Percentiles rank a stretch among this genome's conserved stretches.
Conservation (phyloP, 148 eudicot species). For the Tetragonia tetragonoides region DNA sequence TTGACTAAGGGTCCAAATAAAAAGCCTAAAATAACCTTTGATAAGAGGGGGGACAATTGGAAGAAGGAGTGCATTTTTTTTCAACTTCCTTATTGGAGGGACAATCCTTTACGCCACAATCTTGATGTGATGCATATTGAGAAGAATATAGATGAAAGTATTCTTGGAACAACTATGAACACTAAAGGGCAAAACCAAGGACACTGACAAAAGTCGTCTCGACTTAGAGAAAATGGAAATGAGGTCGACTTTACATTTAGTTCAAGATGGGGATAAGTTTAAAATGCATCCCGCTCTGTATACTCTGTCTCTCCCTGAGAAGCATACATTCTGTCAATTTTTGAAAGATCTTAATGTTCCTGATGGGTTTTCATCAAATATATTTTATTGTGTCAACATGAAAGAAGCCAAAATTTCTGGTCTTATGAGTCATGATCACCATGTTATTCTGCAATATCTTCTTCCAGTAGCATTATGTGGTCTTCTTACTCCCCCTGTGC, state of each 20-base stretch:
- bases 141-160: conserved; percentile 8
- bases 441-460: conserved; percentile 9
- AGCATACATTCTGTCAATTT: neutral
- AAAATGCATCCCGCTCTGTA: neutral
- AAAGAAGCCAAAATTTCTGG: neutral
- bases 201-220: neutral
- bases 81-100: neutral
- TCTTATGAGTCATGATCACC: neutral
- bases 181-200: conserved; percentile 3
- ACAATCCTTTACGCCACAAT: neutral
- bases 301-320: neutral
- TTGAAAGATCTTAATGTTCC: conserved; percentile 5
- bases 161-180: neutral
- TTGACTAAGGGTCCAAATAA: neutral
- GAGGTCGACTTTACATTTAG: neutral
- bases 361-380: conserved; percentile 5
- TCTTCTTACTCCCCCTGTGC: neutral
- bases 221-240: neutral
- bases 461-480: neutral
- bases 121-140: conserved; percentile 13
- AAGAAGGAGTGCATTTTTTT: conserved; percentile 5
- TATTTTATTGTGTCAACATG: conserved; percentile 10
- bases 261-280: neutral
- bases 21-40: neutral
- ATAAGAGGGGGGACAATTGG: neutral